These are phyloP conservation scores for Dovyalis caffra DNA, from an alignment of 345 rosid species.

Conservation along the genomic window DNA sequence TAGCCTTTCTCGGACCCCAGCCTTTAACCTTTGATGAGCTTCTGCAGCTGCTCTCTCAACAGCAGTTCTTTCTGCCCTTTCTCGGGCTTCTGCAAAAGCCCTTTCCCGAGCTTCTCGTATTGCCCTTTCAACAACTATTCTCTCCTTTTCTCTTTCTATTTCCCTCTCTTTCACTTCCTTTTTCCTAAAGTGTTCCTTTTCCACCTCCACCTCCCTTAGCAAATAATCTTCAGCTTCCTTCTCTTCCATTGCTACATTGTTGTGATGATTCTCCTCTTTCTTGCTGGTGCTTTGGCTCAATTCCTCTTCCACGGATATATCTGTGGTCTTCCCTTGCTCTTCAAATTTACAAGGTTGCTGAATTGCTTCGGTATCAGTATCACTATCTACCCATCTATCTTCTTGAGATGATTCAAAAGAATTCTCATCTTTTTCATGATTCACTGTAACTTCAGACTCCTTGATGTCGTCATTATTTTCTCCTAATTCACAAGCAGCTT, in stretches of 20 bases:
- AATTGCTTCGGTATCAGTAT: constrained; percentile 27
- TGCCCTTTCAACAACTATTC: constrained; percentile 86
- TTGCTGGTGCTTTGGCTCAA: constrained; percentile 28
- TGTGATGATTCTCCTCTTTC: constrained; percentile 35
- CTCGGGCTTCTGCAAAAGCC: constrained; percentile 86
- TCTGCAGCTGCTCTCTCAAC: constrained; percentile 63
- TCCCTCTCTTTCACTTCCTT: constrained; percentile 51
- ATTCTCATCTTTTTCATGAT: constrained; percentile 30
- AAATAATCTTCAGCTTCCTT: constrained; percentile 37
- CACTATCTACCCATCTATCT: constrained; percentile 29
- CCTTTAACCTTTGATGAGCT: constrained; percentile 52
- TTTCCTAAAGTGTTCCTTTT: constrained; percentile 35
- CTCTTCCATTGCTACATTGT: constrained; percentile 42
- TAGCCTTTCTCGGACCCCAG: constrained; percentile 53
- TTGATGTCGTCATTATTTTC: constrained; percentile 3
- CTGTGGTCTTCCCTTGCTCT: constrained; percentile 28
- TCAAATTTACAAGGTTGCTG: constrained; percentile 34
- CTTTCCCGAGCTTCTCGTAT: constrained; percentile 93
- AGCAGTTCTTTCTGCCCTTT: constrained; percentile 76
- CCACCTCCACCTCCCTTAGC: constrained; percentile 41
- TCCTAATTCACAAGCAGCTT: constrained; percentile 19
- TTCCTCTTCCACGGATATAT: constrained; percentile 24
- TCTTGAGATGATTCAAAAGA: constrained; percentile 27
- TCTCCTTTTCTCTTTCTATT: constrained; percentile 62
- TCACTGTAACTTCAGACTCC: constrained; percentile 21